Evolutionary conservation across 345 rosid species (phyloP).

Genomic region (Anastatica hierochuntica): DNA sequence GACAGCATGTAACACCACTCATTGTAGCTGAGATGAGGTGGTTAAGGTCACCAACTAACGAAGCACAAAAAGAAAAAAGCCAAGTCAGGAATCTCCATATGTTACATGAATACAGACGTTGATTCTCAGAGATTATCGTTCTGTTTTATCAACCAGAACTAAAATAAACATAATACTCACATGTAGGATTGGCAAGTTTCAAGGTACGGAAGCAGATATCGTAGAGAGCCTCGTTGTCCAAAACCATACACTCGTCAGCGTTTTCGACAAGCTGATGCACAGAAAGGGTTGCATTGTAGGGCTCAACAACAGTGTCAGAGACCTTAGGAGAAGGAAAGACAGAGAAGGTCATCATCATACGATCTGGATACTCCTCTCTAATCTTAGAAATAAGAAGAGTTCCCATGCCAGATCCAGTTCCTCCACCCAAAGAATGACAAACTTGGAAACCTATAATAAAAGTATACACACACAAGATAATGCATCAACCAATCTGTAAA

Average conservation of each 20-base stretch:
- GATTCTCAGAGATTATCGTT: too few species aligned
- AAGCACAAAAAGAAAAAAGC: background rate
- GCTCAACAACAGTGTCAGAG: constrained; percentile 36
- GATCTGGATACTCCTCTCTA: constrained; percentile 33
- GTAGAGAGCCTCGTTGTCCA: constrained; percentile 35
- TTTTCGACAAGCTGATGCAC: constrained; percentile 35
- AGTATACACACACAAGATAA: background rate
- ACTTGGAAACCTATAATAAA: constrained; percentile 30
- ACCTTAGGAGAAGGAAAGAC: constrained; percentile 38
- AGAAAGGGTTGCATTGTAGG: constrained; percentile 34
- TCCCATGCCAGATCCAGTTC: constrained; percentile 38
- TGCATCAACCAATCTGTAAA: background rate
- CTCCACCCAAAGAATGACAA: constrained; percentile 35
- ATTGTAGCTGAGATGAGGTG: constrained; percentile 34
- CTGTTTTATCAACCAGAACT: too few species aligned
- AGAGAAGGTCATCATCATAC: constrained; percentile 35
- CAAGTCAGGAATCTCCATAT: constrained; percentile 10
- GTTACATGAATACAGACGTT: background rate
- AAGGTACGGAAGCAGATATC: constrained; percentile 36
- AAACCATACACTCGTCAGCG: constrained; percentile 34
- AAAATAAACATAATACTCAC: too few species aligned
- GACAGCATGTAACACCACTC: constrained; percentile 37
- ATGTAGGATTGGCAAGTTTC: constrained; percentile 30
- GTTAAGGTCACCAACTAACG: constrained; percentile 33
- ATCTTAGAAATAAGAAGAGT: constrained; percentile 31